Evolutionary conservation across 2,329 filamentous ascomycete species (phyloP).

Genomic region (Ophiostoma perfectum): DNA sequence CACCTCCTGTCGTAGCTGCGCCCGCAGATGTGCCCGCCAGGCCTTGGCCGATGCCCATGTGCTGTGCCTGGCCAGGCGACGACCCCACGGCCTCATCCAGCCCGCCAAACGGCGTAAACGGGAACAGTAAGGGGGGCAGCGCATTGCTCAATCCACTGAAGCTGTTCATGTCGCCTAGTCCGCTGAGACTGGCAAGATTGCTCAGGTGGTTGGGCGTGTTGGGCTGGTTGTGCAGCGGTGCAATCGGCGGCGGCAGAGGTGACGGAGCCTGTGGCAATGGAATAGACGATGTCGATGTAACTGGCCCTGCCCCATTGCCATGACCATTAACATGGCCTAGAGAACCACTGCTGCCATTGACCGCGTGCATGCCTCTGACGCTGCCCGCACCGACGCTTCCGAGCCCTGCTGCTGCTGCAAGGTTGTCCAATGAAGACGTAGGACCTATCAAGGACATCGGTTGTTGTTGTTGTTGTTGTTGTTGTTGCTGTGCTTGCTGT

Average conservation of each 20-base stretch:
- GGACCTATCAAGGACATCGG: background rate
- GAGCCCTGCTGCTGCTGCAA: conserved; percentile 7
- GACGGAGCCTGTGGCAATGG: background rate
- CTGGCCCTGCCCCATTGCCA: background rate
- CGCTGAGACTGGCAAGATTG: background rate
- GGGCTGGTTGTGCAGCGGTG: background rate
- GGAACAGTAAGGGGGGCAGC: conserved; percentile 18
- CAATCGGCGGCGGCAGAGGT: conserved; percentile 11
- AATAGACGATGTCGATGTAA: background rate
- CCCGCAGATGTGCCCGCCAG: background rate
- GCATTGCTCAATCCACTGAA: conserved; percentile 18
- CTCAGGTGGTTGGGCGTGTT: background rate
- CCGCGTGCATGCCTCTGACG: background rate
- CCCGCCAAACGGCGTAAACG: conserved; percentile 19
- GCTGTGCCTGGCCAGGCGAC: background rate
- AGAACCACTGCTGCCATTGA: background rate
- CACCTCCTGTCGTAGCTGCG: background rate
- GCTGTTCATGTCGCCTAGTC: conserved; percentile 12
- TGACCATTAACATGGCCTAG: background rate
- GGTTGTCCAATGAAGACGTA: background rate
- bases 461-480: background rate
- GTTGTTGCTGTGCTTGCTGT: conserved; percentile 10
- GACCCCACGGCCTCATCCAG: conserved; percentile 17
- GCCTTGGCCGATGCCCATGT: background rate
- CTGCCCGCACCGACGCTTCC: background rate